Base-by-base conservation (phyloP, 768 basidiomycete species). In the Scleroderma citrinum region DNA sequence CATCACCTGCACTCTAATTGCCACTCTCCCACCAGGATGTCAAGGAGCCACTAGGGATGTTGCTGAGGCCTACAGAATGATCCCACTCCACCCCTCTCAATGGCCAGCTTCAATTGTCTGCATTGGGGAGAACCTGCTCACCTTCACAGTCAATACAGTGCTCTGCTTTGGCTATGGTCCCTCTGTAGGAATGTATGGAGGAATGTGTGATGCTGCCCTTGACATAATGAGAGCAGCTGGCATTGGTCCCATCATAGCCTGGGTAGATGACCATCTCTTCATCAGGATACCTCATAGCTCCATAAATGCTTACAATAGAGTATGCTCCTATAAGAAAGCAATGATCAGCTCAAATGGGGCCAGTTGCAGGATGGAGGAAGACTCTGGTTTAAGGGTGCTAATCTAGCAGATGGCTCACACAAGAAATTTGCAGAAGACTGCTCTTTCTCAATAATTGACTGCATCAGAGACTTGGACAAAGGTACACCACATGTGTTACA, bases 371-470 rank as follows among this genome's bases (percentile, higher is more conserved):
- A 21, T 3, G 41, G 48, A 0, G 59, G 62, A 3, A 12, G 56
- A 1, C 38, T 61, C 0, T 71, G 67, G 65, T 73, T 49, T 45
- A 36, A 47, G 32, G 70, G 69, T 0, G 41, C 49, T 0, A n/a
- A 21, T 0, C 35, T 62, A 14, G 51, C 54, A 0, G 50, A 61
- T 43, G 64, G 59, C 0, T 24, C 16, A 0, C 5, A 34, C 0
- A 56, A 67, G 26, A 64, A 73, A 43, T 70, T 67, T 44, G 64
- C 66, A 35, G 66, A 74, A 40, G 68, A 74, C 37, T 49, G 51
- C 7, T 2, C 19, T 1, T 53, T 49, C 23, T 54, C 54, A 0
- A 30, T 39, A 6, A 17, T 19, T 17, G 20, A 11, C 10, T 17
- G 6, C 7, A 17, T 1, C 6, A 11, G 4, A 10, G 17, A 39